Evolutionary conservation across 1,284 basidiomycete species (phyloP).

Genomic region (Rhodotorula sp.): DNA sequence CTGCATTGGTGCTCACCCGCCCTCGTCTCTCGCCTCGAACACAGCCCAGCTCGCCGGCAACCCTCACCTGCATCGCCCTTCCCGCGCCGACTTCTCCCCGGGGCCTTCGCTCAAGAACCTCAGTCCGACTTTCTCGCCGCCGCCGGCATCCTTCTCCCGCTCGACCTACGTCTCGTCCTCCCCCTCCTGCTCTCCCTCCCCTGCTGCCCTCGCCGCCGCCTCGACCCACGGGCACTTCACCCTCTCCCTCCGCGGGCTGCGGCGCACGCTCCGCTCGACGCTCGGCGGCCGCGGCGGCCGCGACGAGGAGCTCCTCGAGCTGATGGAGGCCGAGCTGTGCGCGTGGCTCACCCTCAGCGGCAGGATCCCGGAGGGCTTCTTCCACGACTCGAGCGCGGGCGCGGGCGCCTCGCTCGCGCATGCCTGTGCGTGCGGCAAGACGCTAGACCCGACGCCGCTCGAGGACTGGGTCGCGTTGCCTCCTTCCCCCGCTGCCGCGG

Average conservation of each 20-base stretch:
- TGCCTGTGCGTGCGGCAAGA: conserved; percentile 1
- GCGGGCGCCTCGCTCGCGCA: neutral
- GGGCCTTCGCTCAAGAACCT: conserved; percentile 20
- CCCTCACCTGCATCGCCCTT: conserved; percentile 34
- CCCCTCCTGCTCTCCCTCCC: neutral
- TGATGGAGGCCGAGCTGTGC: conserved; percentile 33
- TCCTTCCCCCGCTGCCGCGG: no score
- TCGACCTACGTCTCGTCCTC: conserved; percentile 31
- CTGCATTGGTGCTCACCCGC: no score
- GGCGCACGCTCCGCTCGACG: conserved; percentile 16
- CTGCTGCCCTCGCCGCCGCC: neutral
- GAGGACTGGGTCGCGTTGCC: conserved; percentile 17
- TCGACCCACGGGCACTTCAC: conserved; percentile 24
- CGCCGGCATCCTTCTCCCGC: conserved; percentile 30
- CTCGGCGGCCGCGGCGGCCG: conserved; percentile 12
- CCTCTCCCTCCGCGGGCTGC: conserved; percentile 29
- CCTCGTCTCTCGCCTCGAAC: neutral
- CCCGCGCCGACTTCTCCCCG: conserved; percentile 27
- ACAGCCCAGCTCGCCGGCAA: conserved; percentile 39
- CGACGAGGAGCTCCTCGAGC: conserved; percentile 28
- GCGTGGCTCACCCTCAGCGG: conserved; percentile 26
- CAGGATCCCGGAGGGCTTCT: conserved; percentile 23
- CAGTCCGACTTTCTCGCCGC: conserved; percentile 32
- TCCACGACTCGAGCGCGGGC: conserved; percentile 19
- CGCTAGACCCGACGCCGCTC: conserved; percentile 30